Percentiles rank a stretch among this genome's conserved stretches.
phyloP scores from a whole-genome alignment of 2,329 filamentous ascomycete genomes.

The Neonectria faginata region DNA sequence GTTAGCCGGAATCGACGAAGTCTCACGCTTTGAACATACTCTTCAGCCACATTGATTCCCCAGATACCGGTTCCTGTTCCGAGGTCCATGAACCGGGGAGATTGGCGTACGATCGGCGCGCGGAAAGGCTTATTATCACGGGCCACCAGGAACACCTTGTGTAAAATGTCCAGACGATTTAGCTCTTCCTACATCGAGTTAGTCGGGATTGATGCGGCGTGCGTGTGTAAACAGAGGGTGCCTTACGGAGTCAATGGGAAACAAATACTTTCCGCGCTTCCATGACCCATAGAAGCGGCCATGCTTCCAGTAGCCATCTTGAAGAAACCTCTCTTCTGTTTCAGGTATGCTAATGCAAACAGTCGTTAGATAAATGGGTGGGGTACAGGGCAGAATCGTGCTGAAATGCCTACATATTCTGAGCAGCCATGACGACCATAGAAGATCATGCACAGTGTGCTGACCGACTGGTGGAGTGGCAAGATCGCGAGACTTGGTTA shows the following conservation, averaged over 20 bases:
- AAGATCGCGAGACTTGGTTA: not conserved
- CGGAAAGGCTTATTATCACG: constrained; percentile 58
- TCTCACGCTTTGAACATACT: constrained; percentile 61
- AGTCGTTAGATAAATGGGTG: constrained; percentile 29
- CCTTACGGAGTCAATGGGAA: constrained; percentile 80
- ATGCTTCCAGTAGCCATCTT: constrained; percentile 65
- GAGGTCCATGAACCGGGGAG: constrained; percentile 68
- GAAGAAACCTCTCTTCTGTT: constrained; percentile 35
- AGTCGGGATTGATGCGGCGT: constrained; percentile 30
- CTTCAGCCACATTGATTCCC: constrained; percentile 83
- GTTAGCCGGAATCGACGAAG: not conserved
- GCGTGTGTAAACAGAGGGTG: not conserved
- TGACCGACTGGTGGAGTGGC: not conserved
- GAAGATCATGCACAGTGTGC: constrained; percentile 3
- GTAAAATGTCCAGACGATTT: constrained; percentile 84
- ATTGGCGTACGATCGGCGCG: constrained; percentile 31
- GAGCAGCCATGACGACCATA: constrained; percentile 49
- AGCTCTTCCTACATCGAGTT: constrained; percentile 68
- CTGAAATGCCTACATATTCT: constrained; percentile 43
- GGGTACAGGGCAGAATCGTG: not conserved
- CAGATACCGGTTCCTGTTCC: constrained; percentile 93
- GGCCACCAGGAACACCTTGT: constrained; percentile 78
- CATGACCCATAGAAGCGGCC: constrained; percentile 77
- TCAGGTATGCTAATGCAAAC: constrained; percentile 34
- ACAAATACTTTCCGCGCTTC: constrained; percentile 76